Evolutionary conservation across 306 rosid genomes (phyloP), one percentile per base, ranked within the genome.

Genomic region (Psophocarpus tetragonolobus): DNA sequence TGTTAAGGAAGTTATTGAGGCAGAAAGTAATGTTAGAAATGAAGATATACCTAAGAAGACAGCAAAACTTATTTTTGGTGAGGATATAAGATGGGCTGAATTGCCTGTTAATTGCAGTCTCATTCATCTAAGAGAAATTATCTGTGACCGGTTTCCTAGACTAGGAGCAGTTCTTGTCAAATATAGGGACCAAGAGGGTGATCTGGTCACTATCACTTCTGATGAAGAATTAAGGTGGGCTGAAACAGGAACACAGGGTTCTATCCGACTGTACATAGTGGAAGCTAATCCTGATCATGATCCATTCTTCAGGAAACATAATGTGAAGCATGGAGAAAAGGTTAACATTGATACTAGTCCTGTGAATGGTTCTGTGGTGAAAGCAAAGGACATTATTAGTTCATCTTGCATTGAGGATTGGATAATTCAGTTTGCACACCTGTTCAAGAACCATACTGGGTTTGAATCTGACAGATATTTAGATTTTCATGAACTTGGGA

Each of bases 341-440:
- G 79, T 38, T 60, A 76, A 12, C 24, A 33, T 26, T 68, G 54
- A 58, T 80, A 15, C 82, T 77, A 51, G 71, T 39, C 62, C 83
- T 60, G 83, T 81, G 83, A 89, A 84, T 60, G 91, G 84, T 42
- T 47, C 74, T 13, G 26, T 21, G 83, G 88, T 68, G 58, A 84
- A 84, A 71, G 78, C 71, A 47, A 87, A 78, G 80, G 85, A 89
- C 73, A 81, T 82, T 38, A 76, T 84, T 85, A 77, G 47, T 38
- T 39, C 90, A 68, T 90, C 92, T 66, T 92, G 95, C 86, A 78
- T 94, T 80, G 97, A 92, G 78, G 98, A 94, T 76, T 94, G 98
- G 98, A 79, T 92, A 78, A 67, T 94, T 72, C 83, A 58, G 65
- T 94, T 94, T 85, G 89, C 98, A 79, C 88, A 88, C 81, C 74